Evolutionary conservation across 2,329 filamentous ascomycete genomes (phyloP).

Genomic region (Epichloe amarillans): DNA sequence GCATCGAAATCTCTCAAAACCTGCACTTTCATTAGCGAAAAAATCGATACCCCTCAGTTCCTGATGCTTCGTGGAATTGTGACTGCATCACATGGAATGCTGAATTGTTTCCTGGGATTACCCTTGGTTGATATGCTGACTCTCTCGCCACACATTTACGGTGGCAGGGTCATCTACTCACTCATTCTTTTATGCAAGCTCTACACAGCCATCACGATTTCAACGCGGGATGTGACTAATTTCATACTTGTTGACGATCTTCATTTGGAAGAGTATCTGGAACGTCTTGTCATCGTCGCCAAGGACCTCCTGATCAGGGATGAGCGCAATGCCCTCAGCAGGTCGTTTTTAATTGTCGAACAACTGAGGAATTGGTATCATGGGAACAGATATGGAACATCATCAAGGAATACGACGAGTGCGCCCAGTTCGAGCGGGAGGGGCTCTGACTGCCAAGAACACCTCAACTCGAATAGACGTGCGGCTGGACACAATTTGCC

Average conservation of each 20-base stretch:
- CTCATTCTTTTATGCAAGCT: conserved; percentile 4
- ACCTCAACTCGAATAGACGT: too few relatives aligned
- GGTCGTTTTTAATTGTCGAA: conserved; percentile 1
- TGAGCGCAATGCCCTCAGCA: not conserved
- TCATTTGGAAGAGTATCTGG: not conserved
- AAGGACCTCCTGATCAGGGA: not conserved
- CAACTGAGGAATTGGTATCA: conserved; percentile 3
- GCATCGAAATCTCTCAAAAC: not conserved
- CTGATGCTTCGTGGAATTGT: conserved; percentile 2
- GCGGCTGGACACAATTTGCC: not conserved
- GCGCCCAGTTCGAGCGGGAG: not conserved
- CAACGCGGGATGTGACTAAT: not conserved
- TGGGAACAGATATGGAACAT: not conserved
- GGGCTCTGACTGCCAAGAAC: not conserved
- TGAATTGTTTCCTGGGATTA: conserved; percentile 2
- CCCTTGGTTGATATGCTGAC: not conserved
- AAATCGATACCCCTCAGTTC: not conserved
- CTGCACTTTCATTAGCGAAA: not conserved
- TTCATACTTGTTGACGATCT: conserved; percentile 1
- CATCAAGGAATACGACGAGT: not conserved
- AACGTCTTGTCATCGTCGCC: not conserved
- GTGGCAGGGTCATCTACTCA: conserved; percentile 2
- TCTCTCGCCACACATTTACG: conserved; percentile 4
- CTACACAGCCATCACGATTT: not conserved
- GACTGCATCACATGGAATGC: conserved; percentile 1